A percentile compares a stretch with the other conserved stretches of the same genome.
Conservation (phyloP, 2,329 filamentous ascomycete species). For the Colletotrichum spinosum region DNA sequence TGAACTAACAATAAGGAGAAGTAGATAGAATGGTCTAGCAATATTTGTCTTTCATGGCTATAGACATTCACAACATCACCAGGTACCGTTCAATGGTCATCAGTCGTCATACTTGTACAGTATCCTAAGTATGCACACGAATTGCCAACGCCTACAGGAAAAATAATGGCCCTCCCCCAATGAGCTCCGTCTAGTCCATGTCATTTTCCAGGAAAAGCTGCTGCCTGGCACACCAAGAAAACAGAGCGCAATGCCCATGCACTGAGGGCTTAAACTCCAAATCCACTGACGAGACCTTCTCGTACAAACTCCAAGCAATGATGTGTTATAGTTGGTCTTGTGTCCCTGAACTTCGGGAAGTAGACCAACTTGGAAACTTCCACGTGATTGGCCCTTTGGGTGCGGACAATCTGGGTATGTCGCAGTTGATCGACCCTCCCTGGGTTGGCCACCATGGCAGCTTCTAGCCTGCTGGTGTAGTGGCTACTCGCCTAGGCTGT, state of each 20-base stretch:
- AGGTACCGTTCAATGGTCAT: neutral
- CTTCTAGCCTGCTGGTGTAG: slow-evolving; percentile 34
- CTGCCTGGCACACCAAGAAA: slow-evolving; percentile 13
- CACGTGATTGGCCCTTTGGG: too few relatives aligned
- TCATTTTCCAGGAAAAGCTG: slow-evolving; percentile 15
- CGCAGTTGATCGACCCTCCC: neutral
- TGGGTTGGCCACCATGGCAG: slow-evolving; percentile 10
- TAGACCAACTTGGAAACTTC: too few relatives aligned
- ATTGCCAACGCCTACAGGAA: slow-evolving; percentile 20
- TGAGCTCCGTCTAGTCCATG: slow-evolving; percentile 26
- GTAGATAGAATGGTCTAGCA: too few relatives aligned
- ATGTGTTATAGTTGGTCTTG: too few relatives aligned
- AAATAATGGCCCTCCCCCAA: slow-evolving; percentile 13
- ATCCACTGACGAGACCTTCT: neutral
- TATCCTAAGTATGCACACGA: slow-evolving; percentile 28
- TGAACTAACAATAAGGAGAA: too few relatives aligned
- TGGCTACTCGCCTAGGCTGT: slow-evolving; percentile 27
- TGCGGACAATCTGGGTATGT: too few relatives aligned
- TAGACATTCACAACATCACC: too few relatives aligned
- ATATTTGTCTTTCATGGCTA: too few relatives aligned
- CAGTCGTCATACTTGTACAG: slow-evolving; percentile 28
- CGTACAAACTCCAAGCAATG: slow-evolving; percentile 13
- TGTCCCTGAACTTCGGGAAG: too few relatives aligned
- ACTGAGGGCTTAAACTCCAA: slow-evolving; percentile 14
- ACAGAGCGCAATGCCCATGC: neutral